Evolutionary conservation across 2,329 filamentous ascomycete species (phyloP).

Genomic region (Raffaelea arxii): DNA sequence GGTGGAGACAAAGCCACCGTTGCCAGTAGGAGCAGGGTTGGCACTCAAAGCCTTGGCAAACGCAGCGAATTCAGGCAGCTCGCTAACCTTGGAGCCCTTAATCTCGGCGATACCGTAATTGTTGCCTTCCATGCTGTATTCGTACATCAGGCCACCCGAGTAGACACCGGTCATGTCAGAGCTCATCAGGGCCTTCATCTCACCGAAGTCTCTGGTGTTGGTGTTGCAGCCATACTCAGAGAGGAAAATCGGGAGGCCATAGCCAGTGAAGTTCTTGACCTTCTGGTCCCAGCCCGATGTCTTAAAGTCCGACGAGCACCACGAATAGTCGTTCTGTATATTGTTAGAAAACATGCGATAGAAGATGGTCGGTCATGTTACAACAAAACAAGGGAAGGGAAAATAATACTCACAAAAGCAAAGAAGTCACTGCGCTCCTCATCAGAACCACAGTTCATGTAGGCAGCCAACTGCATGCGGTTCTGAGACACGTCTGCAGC

Average conservation of each 20-base stretch:
- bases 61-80: constrained; percentile 52
- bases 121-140: constrained; percentile 76
- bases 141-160: constrained; percentile 93
- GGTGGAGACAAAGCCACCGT: constrained; percentile 38
- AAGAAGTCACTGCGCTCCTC: constrained; percentile 83
- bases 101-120: constrained; percentile 73
- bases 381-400: neutral
- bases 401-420: constrained; percentile 44
- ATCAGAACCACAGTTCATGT: constrained; percentile 88
- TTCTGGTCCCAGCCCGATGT: constrained; percentile 77
- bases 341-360: neutral
- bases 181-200: constrained; percentile 72
- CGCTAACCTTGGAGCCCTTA: constrained; percentile 40
- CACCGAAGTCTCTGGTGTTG: constrained; percentile 72
- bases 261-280: constrained; percentile 78
- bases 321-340: constrained; percentile 68
- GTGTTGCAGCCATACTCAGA: constrained; percentile 89
- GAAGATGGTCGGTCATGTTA: no score
- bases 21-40: constrained; percentile 40
- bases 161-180: constrained; percentile 79
- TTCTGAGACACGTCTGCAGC: constrained; percentile 76
- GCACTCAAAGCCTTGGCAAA: constrained; percentile 38
- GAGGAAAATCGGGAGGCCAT: constrained; percentile 84
- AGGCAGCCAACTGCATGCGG: constrained; percentile 75
- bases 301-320: constrained; percentile 64